Evolutionary conservation across 2,329 filamentous ascomycete species (phyloP), one percentile per base, ranked within the genome.

Genomic region (Botryotinia globosa): DNA sequence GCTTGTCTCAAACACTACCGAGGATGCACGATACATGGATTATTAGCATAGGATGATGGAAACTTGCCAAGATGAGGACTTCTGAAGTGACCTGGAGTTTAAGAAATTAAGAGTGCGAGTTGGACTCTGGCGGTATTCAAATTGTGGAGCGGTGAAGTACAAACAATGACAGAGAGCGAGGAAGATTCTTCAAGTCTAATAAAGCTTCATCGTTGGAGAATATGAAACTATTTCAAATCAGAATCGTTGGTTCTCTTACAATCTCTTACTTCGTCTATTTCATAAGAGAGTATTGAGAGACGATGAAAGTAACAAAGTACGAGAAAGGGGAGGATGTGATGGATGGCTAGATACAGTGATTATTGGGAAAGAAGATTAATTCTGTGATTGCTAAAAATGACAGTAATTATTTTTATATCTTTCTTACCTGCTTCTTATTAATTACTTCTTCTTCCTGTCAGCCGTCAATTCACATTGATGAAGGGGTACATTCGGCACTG

Each of bases 1-100:
- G 51, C 70, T 59, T 29, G 62, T 67, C 44, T 59, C 51, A 72
- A 72, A 72, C 70, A 59, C 70, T 61, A 68, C 70, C 63, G 62
- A 67, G 29, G 39, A 16, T 64, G 44, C 45, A 44, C 25, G 20
- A 16, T 22, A 72, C 70, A 58, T 59, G 70, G 62, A 48, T 59
- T 39, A 25, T n/a, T 18, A 22, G 16, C 42, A 32, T 29, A 63
- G 56, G 58, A 42, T 67, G 25, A 56, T 39, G 4, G 48, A 37
- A 32, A 39, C 48, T 56, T 56, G 65, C 65, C 65, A 67, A 67
- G 65, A 42, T 9, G 64, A 29, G 32, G n/a, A 39, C 45, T 51
- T 67, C n/a, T 42, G 65, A 56, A 42, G 65, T 42, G 65, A n/a
- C n/a, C n/a, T n/a, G n/a, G n/a, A 67, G 65, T 56, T 67, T 54